Evolutionary conservation across 257 asterid species (phyloP).

Genomic region (Nicotiana knightiana): DNA sequence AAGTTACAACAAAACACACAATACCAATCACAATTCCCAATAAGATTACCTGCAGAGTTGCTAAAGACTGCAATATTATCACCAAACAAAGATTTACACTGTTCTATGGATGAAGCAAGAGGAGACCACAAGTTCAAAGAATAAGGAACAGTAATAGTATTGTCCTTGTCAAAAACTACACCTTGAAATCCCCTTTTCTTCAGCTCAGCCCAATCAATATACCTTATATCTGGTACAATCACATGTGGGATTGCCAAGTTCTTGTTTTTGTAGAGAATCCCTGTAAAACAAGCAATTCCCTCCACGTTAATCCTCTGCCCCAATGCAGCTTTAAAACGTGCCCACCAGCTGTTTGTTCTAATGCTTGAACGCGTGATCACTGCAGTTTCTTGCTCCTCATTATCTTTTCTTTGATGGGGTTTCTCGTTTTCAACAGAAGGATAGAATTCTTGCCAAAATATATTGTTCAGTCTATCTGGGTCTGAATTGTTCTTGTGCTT

Average conservation of each 20-base stretch:
- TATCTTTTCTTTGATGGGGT: constrained; percentile 24
- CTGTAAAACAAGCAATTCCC: constrained; percentile 60
- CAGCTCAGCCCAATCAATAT: constrained; percentile 75
- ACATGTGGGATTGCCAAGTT: constrained; percentile 74
- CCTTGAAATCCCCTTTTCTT: constrained; percentile 77
- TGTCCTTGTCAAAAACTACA: constrained; percentile 93
- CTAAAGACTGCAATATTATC: constrained; percentile 72
- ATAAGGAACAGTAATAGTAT: constrained; percentile 83
- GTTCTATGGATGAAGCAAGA: constrained; percentile 54
- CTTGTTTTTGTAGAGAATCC: constrained; percentile 50
- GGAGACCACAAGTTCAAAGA: constrained; percentile 85
- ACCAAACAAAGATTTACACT: constrained; percentile 75
- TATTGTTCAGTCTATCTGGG: constrained; percentile 24
- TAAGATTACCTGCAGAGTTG: constrained; percentile 78
- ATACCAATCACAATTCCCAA: background rate
- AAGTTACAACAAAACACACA: background rate
- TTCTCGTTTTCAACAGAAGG: constrained; percentile 26
- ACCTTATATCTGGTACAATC: constrained; percentile 63
- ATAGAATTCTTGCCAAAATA: constrained; percentile 30
- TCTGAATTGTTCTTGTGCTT: constrained; percentile 21
- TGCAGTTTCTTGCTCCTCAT: constrained; percentile 18
- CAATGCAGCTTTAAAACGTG: constrained; percentile 62
- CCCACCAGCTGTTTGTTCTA: constrained; percentile 72
- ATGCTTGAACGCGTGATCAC: constrained; percentile 17
- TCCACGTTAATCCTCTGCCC: constrained; percentile 89